These are phyloP conservation scores for Neurospora sp. DNA, from an alignment of 495 filamentous ascomycete genomes.

Conservation along the genomic window DNA sequence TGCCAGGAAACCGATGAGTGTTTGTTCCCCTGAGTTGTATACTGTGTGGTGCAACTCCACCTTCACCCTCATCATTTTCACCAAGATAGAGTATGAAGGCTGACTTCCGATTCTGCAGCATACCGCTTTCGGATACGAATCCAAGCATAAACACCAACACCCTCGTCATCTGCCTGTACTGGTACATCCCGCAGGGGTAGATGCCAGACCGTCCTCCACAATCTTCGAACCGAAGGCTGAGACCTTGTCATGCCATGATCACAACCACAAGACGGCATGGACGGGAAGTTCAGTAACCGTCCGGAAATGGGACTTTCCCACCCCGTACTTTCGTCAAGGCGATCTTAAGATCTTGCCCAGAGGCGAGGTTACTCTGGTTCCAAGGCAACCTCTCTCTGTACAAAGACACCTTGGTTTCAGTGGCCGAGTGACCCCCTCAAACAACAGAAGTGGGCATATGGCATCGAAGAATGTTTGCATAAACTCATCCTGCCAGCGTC, in stretches of 20 bases:
- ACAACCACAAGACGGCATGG: not conserved
- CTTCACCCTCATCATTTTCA: too few species aligned
- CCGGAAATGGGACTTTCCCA: not conserved
- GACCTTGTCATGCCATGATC: not conserved
- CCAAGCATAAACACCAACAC: not conserved
- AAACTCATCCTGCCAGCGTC: not conserved
- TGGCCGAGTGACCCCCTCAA: not conserved
- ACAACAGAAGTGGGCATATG: not conserved
- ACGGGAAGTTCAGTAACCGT: not conserved
- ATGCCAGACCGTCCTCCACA: not conserved
- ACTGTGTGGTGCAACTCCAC: not conserved
- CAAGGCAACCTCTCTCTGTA: not conserved
- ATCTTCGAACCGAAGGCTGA: not conserved
- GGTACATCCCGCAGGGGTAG: not conserved
- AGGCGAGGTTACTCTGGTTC: not conserved
- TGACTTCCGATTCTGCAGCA: not conserved
- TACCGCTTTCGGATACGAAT: not conserved
- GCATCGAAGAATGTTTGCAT: not conserved
- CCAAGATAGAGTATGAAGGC: not conserved
- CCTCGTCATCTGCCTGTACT: not conserved
- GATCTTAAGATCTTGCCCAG: not conserved
- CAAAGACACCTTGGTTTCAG: not conserved
- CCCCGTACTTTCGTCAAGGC: not conserved
- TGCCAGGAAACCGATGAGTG: not conserved
- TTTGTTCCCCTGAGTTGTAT: not conserved